Evolutionary conservation across 495 filamentous ascomycete genomes (phyloP).

Genomic region (Penicillium waksmanii): DNA sequence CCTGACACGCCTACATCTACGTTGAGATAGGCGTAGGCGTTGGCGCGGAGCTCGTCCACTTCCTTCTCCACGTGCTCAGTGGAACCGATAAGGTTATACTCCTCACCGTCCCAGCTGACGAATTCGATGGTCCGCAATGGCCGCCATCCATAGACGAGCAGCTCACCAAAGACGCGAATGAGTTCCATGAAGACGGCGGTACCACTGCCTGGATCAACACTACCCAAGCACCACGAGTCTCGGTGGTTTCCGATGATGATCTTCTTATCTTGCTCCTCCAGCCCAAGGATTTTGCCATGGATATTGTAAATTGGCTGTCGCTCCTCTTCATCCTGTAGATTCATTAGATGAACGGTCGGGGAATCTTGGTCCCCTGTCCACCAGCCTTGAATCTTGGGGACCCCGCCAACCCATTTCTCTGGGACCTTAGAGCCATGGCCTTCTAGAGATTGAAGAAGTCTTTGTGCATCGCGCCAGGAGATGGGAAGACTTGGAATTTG

Average conservation of each 20-base stretch:
- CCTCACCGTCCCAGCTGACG: conserved; percentile 90
- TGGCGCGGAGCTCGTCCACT: conserved; percentile 56
- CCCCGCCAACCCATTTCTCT: conserved; percentile 74
- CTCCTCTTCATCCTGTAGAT: conserved; percentile 82
- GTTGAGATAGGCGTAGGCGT: conserved; percentile 86
- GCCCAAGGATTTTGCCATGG: conserved; percentile 76
- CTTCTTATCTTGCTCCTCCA: conserved; percentile 80
- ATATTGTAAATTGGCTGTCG: conserved; percentile 90
- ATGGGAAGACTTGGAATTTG: conserved; percentile 89
- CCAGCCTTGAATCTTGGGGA: conserved; percentile 72
- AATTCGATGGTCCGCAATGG: conserved; percentile 94
- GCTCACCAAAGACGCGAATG: conserved; percentile 75
- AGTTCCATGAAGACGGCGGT: conserved; percentile 92
- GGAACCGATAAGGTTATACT: conserved; percentile 92
- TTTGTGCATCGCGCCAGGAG: conserved; percentile 84
- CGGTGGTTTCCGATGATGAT: conserved; percentile 94
- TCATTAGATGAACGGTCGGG: conserved; percentile 80
- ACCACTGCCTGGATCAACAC: conserved; percentile 81
- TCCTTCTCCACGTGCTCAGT: conserved; percentile 89
- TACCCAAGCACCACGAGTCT: conserved; percentile 91
- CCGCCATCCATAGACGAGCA: conserved; percentile 77
- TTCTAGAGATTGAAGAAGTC: conserved; percentile 74
- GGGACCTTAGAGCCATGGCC: conserved; percentile 74
- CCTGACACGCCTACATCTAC: conserved; percentile 86
- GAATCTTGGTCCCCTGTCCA: conserved; percentile 82